Percentiles rank a stretch among this genome's conserved stretches.
phyloP scores from a whole-genome alignment of 352 stramenopile genomes.

The Phytophthora tentaculata region DNA sequence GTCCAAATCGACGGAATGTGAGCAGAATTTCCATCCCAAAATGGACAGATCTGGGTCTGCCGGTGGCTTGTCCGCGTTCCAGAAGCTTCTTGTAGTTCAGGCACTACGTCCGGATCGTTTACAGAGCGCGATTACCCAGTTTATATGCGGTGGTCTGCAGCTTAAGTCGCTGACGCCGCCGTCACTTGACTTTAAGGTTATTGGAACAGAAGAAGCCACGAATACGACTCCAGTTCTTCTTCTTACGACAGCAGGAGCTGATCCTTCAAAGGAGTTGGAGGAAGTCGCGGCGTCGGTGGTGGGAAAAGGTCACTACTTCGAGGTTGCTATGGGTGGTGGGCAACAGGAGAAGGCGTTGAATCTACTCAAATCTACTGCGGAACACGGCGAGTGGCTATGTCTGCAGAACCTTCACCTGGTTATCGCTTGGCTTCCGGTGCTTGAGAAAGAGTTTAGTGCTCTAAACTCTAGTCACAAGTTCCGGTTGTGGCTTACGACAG shows the following conservation, averaged over 20 bases:
- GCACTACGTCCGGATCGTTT: slow-evolving; percentile 91
- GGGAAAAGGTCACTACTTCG: slow-evolving; percentile 91
- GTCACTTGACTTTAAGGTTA: slow-evolving; percentile 76
- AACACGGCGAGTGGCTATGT: slow-evolving; percentile 94
- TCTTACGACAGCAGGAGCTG: slow-evolving; percentile 93
- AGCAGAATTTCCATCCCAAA: slow-evolving; percentile 91
- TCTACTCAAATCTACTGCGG: slow-evolving; percentile 75
- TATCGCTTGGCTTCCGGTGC: slow-evolving; percentile 90
- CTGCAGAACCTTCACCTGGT: slow-evolving; percentile 97
- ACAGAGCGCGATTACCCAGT: slow-evolving; percentile 90
- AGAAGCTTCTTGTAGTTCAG: slow-evolving; percentile 94
- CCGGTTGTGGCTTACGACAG: slow-evolving; percentile 95
- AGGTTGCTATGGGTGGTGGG: slow-evolving; percentile 95
- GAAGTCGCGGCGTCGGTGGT: slow-evolving; percentile 89
- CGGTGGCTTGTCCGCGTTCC: slow-evolving; percentile 84
- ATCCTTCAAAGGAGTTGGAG: slow-evolving; percentile 94
- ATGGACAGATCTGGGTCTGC: slow-evolving; percentile 64
- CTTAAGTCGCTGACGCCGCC: slow-evolving; percentile 89
- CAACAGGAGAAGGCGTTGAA: slow-evolving; percentile 92
- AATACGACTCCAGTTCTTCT: slow-evolving; percentile 89
- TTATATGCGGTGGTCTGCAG: slow-evolving; percentile 89
- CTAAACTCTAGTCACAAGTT: slow-evolving; percentile 87
- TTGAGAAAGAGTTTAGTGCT: slow-evolving; percentile 92
- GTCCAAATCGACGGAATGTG: slow-evolving; percentile 89
- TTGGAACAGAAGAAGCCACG: slow-evolving; percentile 71